Evolutionary conservation across 2,329 filamentous ascomycete genomes (phyloP).

Genomic region (Seiridium cupressi): DNA sequence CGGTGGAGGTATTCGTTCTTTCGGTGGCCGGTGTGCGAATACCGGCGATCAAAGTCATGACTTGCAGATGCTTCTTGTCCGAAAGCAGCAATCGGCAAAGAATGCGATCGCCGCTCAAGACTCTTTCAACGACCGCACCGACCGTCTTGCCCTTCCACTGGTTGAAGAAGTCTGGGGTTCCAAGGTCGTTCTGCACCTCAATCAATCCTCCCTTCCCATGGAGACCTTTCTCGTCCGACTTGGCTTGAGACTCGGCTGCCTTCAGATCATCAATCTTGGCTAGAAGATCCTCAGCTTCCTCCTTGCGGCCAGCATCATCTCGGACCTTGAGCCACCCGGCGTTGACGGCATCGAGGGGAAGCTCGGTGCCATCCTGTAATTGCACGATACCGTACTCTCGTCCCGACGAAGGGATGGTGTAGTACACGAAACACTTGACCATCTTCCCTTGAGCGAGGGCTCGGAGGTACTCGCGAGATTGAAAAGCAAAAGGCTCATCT

Average conservation of each 20-base stretch:
- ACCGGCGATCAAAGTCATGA: slow-evolving; percentile 85
- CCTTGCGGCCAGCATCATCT: slow-evolving; percentile 89
- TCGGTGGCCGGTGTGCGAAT: slow-evolving; percentile 89
- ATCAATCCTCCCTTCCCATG: slow-evolving; percentile 71
- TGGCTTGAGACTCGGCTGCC: slow-evolving; percentile 74
- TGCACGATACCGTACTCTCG: slow-evolving; percentile 85
- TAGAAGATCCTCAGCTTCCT: slow-evolving; percentile 75
- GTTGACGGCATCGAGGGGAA: slow-evolving; percentile 82
- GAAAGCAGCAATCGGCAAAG: slow-evolving; percentile 78
- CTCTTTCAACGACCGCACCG: slow-evolving; percentile 84
- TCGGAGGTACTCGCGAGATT: slow-evolving; percentile 90
- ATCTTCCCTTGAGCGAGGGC: slow-evolving; percentile 81
- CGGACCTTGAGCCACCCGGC: slow-evolving; percentile 92
- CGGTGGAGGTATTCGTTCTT: slow-evolving; percentile 74
- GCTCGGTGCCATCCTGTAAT: slow-evolving; percentile 69
- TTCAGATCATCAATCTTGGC: slow-evolving; percentile 76
- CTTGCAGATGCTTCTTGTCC: slow-evolving; percentile 83
- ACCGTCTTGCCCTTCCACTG: slow-evolving; percentile 83
- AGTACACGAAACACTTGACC: slow-evolving; percentile 80
- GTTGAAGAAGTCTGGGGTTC: slow-evolving; percentile 75
- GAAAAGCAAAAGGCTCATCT: slow-evolving; percentile 89
- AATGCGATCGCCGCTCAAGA: slow-evolving; percentile 87
- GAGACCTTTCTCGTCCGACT: slow-evolving; percentile 74
- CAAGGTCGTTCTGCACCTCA: slow-evolving; percentile 77
- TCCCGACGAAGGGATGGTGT: slow-evolving; percentile 80